Conservation (phyloP, 2,329 filamentous ascomycete species). For the Colletotrichum costaricense region DNA sequence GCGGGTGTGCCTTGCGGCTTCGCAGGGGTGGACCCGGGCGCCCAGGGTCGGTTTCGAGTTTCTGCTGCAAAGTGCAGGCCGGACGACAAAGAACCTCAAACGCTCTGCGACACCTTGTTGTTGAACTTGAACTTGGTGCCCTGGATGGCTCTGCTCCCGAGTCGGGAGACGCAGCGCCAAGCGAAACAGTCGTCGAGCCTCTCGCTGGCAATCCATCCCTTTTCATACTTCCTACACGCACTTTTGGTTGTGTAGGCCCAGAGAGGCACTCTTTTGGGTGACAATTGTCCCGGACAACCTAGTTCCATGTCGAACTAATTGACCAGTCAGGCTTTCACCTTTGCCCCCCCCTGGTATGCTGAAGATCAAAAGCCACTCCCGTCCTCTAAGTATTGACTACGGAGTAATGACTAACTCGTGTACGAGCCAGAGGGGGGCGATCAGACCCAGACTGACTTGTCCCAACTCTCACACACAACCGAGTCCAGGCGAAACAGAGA, state of each 20-base stretch:
- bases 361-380: not conserved
- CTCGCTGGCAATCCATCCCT: not conserved
- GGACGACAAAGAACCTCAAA: constrained; percentile 25
- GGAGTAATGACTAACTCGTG: not conserved
- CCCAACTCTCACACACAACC: constrained; percentile 34
- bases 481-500: constrained; percentile 33
- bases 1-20: constrained; percentile 1
- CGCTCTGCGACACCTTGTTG: constrained; percentile 30
- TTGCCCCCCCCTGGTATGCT: not conserved
- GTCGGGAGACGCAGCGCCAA: constrained; percentile 15
- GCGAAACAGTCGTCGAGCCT: constrained; percentile 26
- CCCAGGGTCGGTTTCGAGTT: constrained; percentile 22
- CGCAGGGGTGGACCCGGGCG: constrained; percentile 21
- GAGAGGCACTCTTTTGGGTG: not conserved
- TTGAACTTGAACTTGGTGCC: not conserved
- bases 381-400: not conserved
- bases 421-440: not conserved
- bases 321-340: not conserved
- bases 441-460: constrained; percentile 34
- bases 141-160: constrained; percentile 22
- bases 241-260: not conserved
- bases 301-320: not conserved
- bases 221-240: not conserved
- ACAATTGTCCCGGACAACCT: not conserved
- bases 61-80: not conserved